Conservation (phyloP, 768 basidiomycete species). For the Leucosporidium scottii region DNA sequence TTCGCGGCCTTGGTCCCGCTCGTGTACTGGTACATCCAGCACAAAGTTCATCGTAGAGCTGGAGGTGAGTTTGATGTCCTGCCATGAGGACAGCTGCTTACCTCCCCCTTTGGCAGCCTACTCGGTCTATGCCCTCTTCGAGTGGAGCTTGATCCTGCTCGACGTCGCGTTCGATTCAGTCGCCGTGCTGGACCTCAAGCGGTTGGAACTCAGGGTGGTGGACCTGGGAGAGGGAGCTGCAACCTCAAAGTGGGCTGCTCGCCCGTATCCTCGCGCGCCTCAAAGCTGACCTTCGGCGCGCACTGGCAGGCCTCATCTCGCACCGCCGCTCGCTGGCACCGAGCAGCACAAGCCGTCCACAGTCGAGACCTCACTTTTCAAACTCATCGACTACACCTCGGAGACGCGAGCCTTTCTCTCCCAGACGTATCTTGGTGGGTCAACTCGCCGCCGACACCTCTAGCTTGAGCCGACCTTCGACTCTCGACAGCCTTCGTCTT, state of each 20-base stretch:
- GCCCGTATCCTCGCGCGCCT: background rate
- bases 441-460: background rate
- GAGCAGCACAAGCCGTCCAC: too few relatives aligned
- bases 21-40: slow-evolving; percentile 76
- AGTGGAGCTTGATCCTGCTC: slow-evolving; percentile 72
- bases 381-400: too few relatives aligned
- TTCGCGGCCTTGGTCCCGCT: slow-evolving; percentile 63
- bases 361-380: too few relatives aligned
- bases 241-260: background rate
- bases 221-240: background rate
- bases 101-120: slow-evolving; percentile 55
- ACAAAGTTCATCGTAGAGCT: slow-evolving; percentile 69
- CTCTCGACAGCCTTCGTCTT: slow-evolving; percentile 10
- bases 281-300: background rate
- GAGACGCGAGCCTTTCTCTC: slow-evolving; percentile 7
- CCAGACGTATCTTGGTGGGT: slow-evolving; percentile 40
- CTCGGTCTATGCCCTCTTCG: slow-evolving; percentile 75
- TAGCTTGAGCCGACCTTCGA: too few relatives aligned
- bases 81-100: background rate
- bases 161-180: slow-evolving; percentile 68
- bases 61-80: slow-evolving; percentile 53
- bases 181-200: slow-evolving; percentile 55
- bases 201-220: slow-evolving; percentile 48
- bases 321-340: background rate
- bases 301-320: background rate